Percentiles rank a stretch among this genome's conserved stretches.
Conservation (phyloP, 2,329 filamentous ascomycete genomes). For the Alternaria angustiovoidea region DNA sequence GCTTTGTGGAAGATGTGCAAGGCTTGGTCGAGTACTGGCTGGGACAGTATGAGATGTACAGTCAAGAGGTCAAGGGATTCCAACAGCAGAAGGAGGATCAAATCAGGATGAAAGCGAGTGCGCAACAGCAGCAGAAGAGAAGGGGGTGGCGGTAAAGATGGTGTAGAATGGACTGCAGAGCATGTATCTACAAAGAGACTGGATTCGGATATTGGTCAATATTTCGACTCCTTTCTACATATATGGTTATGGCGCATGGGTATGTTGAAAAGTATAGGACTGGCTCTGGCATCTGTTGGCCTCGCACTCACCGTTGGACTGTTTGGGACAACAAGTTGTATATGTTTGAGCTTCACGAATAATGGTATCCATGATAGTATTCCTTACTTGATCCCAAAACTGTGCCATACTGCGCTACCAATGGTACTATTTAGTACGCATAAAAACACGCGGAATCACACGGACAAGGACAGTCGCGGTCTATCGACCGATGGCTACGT, state of each 20-base stretch:
- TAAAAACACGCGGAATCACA: too few relatives aligned
- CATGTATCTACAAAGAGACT: background rate
- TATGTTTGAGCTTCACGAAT: constrained; percentile 10
- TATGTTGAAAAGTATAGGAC: background rate
- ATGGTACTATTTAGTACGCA: background rate
- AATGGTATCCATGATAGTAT: constrained; percentile 8
- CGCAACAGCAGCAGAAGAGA: constrained; percentile 20
- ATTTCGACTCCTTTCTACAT: background rate
- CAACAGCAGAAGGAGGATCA: constrained; percentile 37
- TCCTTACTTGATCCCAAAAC: background rate
- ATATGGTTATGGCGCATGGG: constrained; percentile 2
- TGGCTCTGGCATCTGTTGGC: background rate
- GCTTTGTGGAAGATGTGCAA: constrained; percentile 67
- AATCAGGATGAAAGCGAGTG: constrained; percentile 32
- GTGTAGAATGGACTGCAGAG: background rate
- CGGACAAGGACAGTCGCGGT: too few relatives aligned
- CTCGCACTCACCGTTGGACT: background rate
- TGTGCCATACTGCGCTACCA: background rate
- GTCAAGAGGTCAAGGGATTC: constrained; percentile 37
- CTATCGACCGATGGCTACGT: too few relatives aligned
- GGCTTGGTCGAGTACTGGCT: constrained; percentile 48
- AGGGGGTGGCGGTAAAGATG: constrained; percentile 20
- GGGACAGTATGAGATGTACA: constrained; percentile 50
- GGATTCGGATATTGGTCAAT: background rate
- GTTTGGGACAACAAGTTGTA: background rate